Percentiles rank a stretch among this genome's conserved stretches.
These are phyloP conservation scores for Dothiorella sarmentorum DNA, from an alignment of 2,329 filamentous ascomycete species.

Conservation along the genomic window DNA sequence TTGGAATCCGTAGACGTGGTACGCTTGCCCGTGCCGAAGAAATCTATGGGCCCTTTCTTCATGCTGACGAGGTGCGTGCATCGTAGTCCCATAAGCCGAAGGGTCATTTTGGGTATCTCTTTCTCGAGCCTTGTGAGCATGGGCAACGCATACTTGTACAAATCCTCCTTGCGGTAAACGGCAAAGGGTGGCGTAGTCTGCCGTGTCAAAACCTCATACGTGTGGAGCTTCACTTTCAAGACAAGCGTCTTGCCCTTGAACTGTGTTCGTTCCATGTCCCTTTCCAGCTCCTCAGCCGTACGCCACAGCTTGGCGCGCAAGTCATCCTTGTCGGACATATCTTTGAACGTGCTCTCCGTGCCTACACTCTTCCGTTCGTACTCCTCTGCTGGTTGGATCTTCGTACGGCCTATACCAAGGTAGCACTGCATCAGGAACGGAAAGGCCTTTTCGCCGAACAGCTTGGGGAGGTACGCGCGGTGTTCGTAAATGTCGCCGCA, in stretches of 20 bases:
- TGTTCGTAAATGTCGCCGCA: conserved; percentile 83
- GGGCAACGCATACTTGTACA: conserved; percentile 77
- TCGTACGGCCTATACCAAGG: conserved; percentile 80
- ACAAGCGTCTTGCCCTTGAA: conserved; percentile 89
- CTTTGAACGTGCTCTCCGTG: conserved; percentile 86
- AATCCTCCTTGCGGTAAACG: conserved; percentile 69
- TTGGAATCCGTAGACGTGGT: conserved; percentile 15
- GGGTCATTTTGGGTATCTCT: conserved; percentile 72
- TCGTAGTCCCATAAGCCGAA: conserved; percentile 83
- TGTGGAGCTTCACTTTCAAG: conserved; percentile 90
- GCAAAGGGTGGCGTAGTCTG: conserved; percentile 74
- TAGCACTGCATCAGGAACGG: conserved; percentile 82
- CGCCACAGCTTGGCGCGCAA: conserved; percentile 74
- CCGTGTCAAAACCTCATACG: conserved; percentile 84
- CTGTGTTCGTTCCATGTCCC: conserved; percentile 73
- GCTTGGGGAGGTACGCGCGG: conserved; percentile 66
- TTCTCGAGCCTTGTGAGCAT: conserved; percentile 82
- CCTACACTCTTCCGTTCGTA: conserved; percentile 92
- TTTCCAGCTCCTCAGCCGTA: conserved; percentile 81
- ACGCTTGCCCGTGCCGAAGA: conserved; percentile 61
- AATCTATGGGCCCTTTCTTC: conserved; percentile 75
- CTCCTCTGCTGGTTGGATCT: conserved; percentile 80
- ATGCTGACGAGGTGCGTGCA: conserved; percentile 85
- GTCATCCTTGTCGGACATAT: conserved; percentile 65
- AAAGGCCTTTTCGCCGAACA: conserved; percentile 91